Evolutionary conservation across 192 early-diverging fungal genomes (phyloP).

Genomic region (Coemansia furcata): DNA sequence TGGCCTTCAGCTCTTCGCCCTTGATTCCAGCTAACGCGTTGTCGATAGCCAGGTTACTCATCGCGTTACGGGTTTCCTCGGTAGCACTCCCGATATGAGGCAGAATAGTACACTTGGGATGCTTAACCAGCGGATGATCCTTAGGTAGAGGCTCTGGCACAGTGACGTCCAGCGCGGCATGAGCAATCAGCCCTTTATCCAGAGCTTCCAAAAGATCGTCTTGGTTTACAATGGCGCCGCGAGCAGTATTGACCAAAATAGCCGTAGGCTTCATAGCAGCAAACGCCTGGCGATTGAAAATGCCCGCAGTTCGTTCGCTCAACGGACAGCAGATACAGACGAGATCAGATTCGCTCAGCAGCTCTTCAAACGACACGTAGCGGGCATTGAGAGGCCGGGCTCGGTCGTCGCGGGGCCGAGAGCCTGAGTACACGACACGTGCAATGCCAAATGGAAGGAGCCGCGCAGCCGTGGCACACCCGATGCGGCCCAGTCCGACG

Average conservation of each 20-base stretch:
- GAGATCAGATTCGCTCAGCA: constrained; percentile 68
- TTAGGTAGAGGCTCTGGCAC: constrained; percentile 77
- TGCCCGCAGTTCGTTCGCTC: constrained; percentile 63
- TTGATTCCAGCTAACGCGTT: constrained; percentile 65
- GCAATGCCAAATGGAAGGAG: constrained; percentile 69
- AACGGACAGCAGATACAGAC: constrained; percentile 75
- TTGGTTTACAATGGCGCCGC: constrained; percentile 80
- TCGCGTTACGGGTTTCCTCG: constrained; percentile 76
- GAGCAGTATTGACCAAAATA: constrained; percentile 78
- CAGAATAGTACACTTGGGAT: constrained; percentile 65
- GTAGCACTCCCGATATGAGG: constrained; percentile 89
- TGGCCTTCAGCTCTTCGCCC: constrained; percentile 45
- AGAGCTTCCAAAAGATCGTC: constrained; percentile 67
- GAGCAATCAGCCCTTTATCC: constrained; percentile 56
- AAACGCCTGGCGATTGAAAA: constrained; percentile 70
- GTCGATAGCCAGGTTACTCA: constrained; percentile 73
- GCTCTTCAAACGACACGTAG: constrained; percentile 54
- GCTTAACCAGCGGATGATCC: constrained; percentile 59
- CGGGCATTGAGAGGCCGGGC: constrained; percentile 52
- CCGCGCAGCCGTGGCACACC: constrained; percentile 67
- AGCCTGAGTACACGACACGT: constrained; percentile 64
- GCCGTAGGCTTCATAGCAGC: constrained; percentile 63
- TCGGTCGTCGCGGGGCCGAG: constrained; percentile 50
- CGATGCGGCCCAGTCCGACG: constrained; percentile 83
- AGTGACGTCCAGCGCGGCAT: constrained; percentile 83